Percentiles rank a stretch among this genome's conserved stretches.
phyloP scores from a whole-genome alignment of 345 rosid genomes.

The Lenwebbia sp. region DNA sequence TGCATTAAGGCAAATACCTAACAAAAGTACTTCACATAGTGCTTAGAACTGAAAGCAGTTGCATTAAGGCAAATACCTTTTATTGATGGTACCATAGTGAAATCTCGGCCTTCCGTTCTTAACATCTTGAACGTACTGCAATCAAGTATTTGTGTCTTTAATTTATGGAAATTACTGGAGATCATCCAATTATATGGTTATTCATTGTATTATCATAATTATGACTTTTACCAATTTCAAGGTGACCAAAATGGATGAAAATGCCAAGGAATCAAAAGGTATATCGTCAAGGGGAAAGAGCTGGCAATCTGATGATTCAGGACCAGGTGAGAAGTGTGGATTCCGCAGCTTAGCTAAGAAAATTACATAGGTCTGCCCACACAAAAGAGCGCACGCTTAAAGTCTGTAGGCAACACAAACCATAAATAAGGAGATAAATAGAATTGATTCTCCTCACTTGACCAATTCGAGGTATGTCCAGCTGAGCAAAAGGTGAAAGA shows the following conservation, averaged over 20 bases:
- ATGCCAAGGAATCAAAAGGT: conserved; percentile 86
- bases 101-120: conserved; percentile 51
- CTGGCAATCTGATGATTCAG: conserved; percentile 80
- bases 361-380: conserved; percentile 75
- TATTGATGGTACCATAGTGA: conserved; percentile 88
- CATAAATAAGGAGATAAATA: neutral
- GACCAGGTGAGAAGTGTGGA: conserved; percentile 77
- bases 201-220: neutral
- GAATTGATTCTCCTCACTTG: conserved; percentile 38
- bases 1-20: conserved; percentile 26
- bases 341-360: conserved; percentile 86
- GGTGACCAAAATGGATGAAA: conserved; percentile 82
- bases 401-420: neutral
- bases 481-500: conserved; percentile 77
- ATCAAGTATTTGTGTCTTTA: neutral
- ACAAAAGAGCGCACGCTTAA: conserved; percentile 4
- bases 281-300: conserved; percentile 74
- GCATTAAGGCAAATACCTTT: conserved; percentile 36
- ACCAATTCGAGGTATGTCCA: conserved; percentile 92
- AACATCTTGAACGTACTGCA: conserved; percentile 78
- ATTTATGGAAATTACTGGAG: neutral
- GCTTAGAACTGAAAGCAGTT: neutral
- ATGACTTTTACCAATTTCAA: conserved; percentile 58
- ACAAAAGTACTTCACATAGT: neutral
- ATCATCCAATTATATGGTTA: neutral